Base-by-base conservation (phyloP, 345 rosid genomes). In the Sisymbrium irio region DNA sequence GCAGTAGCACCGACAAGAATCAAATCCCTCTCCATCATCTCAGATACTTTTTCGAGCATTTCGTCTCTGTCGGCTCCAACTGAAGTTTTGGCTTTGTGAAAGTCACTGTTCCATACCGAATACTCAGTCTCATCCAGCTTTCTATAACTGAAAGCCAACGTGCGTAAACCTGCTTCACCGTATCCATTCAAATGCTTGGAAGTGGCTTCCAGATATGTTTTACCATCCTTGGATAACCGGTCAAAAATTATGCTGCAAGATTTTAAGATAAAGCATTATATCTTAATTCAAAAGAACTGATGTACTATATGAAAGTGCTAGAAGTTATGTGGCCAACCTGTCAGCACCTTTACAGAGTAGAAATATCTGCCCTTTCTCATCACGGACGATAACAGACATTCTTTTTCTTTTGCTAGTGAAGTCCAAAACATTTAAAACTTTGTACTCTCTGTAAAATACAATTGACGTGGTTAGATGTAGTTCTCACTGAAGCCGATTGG, bases 301-400 rank as follows among this genome's bases (percentile, higher is more conserved):
- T 45, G 54, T 25, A 19, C 74, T 51, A 18, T 33, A 68, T 50
- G 56, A 47, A 56, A 69, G 20, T 50, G 71, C 15, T 53, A 50
- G 47, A 75, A 74, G 62, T 15, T 65, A 37, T 15, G 47, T 37
- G 15, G 49, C 77, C 59, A 72, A 74, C 97, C 92, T 91, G 81
- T 91, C 94, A 47, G 97, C 97, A 9, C 97, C 97, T 78, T 91
- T 91, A 87, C 91, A 88, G 20, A 91, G 84, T 36, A 87, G 88
- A 72, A 87, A 74, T n/a, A 87, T 81, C 67, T 84, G 78, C 14
- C 91, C 91, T 44, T 84, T 86, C 79, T 83, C 87, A 61, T 83
- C 76, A 37, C 73, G 81, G 51, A 91, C 84, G 20, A 91, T 82
- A 20, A 91, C 94, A 1, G 97, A 88, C 92, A 91, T 91, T 78